phyloP scores from a whole-genome alignment of 192 early-diverging fungal species.

The Coemansia sp. region DNA sequence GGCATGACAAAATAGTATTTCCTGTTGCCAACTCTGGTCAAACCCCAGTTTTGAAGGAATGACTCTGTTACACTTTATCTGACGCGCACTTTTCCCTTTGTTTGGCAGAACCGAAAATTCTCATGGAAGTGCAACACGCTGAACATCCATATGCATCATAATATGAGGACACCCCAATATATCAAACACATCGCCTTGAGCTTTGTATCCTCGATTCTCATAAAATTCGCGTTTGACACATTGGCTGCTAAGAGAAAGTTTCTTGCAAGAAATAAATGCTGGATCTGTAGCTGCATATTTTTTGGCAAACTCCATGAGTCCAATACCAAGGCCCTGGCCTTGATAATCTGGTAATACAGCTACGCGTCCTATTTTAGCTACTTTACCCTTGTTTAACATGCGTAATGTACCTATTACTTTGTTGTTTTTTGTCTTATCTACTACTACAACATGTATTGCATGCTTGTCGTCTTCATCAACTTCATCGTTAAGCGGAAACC shows the following conservation, averaged over 20 bases:
- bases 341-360: constrained; percentile 44
- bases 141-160: constrained; percentile 36
- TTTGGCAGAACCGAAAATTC: too few species aligned
- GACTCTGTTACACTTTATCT: too few species aligned
- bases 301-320: constrained; percentile 21
- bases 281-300: constrained; percentile 4
- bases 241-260: constrained; percentile 35
- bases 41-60: too few species aligned
- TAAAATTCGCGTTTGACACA: constrained; percentile 40
- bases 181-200: constrained; percentile 33
- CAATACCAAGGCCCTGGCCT: constrained; percentile 31
- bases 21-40: too few species aligned
- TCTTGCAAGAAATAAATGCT: neutral
- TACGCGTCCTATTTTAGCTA: constrained; percentile 37
- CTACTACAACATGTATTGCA: constrained; percentile 30
- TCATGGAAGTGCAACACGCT: neutral
- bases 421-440: neutral
- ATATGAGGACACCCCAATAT: constrained; percentile 37
- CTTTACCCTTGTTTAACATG: constrained; percentile 11
- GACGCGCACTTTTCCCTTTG: too few species aligned
- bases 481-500: constrained; percentile 32
- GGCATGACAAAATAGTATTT: too few species aligned
- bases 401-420: constrained; percentile 38
- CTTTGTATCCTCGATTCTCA: constrained; percentile 32
- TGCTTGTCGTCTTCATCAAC: constrained; percentile 23